These are phyloP conservation scores for Irpex sp. DNA, from an alignment of 1,284 basidiomycete genomes.

Conservation along the genomic window DNA sequence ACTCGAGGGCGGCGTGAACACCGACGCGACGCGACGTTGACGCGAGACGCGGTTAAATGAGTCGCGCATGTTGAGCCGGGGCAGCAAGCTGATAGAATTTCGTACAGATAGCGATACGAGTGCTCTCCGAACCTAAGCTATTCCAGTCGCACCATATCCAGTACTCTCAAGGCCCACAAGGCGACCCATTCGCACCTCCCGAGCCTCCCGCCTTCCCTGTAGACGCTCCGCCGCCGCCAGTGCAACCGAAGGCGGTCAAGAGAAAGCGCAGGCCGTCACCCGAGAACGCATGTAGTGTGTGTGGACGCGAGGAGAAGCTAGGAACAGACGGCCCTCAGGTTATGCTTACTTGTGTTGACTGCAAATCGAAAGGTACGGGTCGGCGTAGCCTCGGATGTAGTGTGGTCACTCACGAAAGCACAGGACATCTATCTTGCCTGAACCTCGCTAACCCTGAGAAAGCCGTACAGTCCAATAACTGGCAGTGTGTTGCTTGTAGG, in stretches of 20 bases:
- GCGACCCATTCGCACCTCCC: constrained; percentile 74
- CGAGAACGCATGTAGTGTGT: constrained; percentile 66
- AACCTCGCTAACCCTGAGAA: constrained; percentile 48
- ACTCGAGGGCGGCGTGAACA: constrained; percentile 7
- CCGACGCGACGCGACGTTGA: constrained; percentile 28
- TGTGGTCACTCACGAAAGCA: not conserved
- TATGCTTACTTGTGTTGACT: constrained; percentile 71
- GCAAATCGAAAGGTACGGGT: constrained; percentile 55
- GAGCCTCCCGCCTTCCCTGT: constrained; percentile 46
- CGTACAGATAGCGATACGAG: constrained; percentile 16
- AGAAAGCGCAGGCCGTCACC: constrained; percentile 51
- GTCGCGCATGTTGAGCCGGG: constrained; percentile 18
- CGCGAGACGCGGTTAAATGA: constrained; percentile 25
- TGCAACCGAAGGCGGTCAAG: constrained; percentile 25
- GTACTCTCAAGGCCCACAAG: constrained; percentile 71
- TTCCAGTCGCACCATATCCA: constrained; percentile 25
- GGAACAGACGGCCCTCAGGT: constrained; percentile 44
- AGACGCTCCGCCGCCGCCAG: constrained; percentile 24
- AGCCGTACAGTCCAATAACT: constrained; percentile 67
- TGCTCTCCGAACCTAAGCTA: constrained; percentile 14
- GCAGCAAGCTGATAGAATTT: constrained; percentile 18
- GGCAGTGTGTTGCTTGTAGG: constrained; percentile 94
- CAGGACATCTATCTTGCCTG: constrained; percentile 82
- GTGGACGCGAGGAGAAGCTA: constrained; percentile 60
- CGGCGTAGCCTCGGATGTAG: constrained; percentile 1